Conservation (phyloP, 768 basidiomycete species). For the Arthromyces matolae region DNA sequence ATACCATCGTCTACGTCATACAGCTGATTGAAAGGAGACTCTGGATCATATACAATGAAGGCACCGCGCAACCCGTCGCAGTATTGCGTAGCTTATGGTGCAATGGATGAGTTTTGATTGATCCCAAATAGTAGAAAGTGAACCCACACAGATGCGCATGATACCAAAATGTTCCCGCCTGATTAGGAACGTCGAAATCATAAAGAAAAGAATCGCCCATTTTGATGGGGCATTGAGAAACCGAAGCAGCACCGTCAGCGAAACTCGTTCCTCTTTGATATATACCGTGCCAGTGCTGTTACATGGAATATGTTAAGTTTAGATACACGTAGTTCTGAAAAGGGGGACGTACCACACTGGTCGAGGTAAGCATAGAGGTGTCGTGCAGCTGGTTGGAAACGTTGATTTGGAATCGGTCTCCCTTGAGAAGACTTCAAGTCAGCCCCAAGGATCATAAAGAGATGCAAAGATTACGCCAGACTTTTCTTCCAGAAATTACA, state of each 20-base stretch:
- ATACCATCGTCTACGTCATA: slow-evolving; percentile 1
- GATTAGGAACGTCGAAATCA: background rate
- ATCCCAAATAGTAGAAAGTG: background rate
- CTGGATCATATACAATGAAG: background rate
- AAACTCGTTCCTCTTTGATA: background rate
- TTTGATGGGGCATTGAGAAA: slow-evolving; percentile 1
- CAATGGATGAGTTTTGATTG: background rate
- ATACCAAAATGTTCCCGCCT: slow-evolving; percentile 1
- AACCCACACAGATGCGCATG: background rate
- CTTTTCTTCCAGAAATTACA: background rate
- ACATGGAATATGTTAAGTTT: background rate
- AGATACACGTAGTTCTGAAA: background rate
- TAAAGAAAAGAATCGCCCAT: background rate
- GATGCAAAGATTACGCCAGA: background rate
- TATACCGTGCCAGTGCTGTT: slow-evolving; percentile 3
- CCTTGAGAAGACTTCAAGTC: background rate
- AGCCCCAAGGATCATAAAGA: too few species aligned
- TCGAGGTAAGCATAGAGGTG: background rate
- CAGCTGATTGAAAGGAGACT: background rate
- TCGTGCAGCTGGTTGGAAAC: background rate
- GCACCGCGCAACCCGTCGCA: slow-evolving; percentile 1
- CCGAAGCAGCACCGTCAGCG: background rate
- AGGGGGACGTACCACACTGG: background rate
- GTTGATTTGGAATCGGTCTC: background rate
- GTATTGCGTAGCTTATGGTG: background rate